Percentiles rank a stretch among this genome's conserved stretches.
phyloP scores from a whole-genome alignment of 192 early-diverging fungal species.

The Dissophora globulifera region DNA sequence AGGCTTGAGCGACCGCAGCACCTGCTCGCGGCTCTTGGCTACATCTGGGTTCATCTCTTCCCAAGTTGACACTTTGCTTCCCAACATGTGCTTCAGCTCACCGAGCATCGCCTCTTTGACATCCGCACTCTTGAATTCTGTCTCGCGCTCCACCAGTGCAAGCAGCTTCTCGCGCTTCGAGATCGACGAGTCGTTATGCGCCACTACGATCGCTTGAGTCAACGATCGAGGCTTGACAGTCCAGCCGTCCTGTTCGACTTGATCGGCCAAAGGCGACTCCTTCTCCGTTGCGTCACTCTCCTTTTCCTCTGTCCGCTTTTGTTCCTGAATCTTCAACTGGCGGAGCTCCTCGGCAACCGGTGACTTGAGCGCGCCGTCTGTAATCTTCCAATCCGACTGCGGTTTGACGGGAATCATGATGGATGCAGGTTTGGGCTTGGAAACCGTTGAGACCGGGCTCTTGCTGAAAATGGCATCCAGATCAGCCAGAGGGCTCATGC shows the following conservation, averaged over 20 bases:
- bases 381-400: slow-evolving; percentile 34
- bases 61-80: slow-evolving; percentile 52
- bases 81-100: slow-evolving; percentile 42
- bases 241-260: slow-evolving; percentile 56
- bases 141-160: slow-evolving; percentile 59
- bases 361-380: slow-evolving; percentile 29
- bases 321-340: slow-evolving; percentile 5
- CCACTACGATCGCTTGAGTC: slow-evolving; percentile 58
- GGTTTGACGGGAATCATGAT: slow-evolving; percentile 20
- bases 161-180: slow-evolving; percentile 56
- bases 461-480: slow-evolving; percentile 19
- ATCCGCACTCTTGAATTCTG: slow-evolving; percentile 60
- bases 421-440: slow-evolving; percentile 10
- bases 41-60: slow-evolving; percentile 28
- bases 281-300: slow-evolving; percentile 46
- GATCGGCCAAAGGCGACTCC: slow-evolving; percentile 15
- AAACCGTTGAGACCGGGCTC: background rate
- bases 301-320: slow-evolving; percentile 39
- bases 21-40: slow-evolving; percentile 40
- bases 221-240: slow-evolving; percentile 59
- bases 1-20: slow-evolving; percentile 60
- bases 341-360: slow-evolving; percentile 31
- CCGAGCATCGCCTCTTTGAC: slow-evolving; percentile 64
- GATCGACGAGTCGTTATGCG: slow-evolving; percentile 56
- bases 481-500: slow-evolving; percentile 33